Evolutionary conservation across 108 stramenopile species (phyloP).

Genomic region (Conticribra weissflogii): DNA sequence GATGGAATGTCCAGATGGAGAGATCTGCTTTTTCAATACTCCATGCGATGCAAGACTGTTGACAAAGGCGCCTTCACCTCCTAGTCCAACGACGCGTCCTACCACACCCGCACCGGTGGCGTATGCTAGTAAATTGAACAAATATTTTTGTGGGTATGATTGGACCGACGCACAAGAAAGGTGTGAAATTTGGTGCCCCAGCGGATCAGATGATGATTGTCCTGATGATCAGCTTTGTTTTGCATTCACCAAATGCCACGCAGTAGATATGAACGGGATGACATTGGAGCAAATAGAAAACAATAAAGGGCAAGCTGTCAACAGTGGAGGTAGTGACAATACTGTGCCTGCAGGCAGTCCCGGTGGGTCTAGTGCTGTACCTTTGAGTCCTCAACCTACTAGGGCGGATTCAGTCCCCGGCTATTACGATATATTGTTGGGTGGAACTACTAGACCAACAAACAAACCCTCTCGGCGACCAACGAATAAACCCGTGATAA

Average conservation of each 20-base stretch:
- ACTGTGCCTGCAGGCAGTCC: neutral
- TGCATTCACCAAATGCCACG: conserved; percentile 47
- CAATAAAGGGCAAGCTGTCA: conserved; percentile 6
- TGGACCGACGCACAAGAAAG: conserved; percentile 48
- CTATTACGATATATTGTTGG: conserved; percentile 6
- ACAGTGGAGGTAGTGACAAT: neutral
- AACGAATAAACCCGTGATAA: conserved; percentile 33
- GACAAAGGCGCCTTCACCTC: conserved; percentile 33
- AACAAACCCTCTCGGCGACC: conserved; percentile 23
- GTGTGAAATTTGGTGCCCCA: conserved; percentile 51
- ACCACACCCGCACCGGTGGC: conserved; percentile 45
- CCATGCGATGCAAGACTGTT: conserved; percentile 51
- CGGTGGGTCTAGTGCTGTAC: neutral
- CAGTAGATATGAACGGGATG: conserved; percentile 39
- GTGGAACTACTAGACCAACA: conserved; percentile 4
- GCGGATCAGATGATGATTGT: conserved; percentile 51
- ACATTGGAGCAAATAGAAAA: conserved; percentile 36
- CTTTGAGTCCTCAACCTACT: conserved; percentile 8
- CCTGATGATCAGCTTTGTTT: conserved; percentile 43
- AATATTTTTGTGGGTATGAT: conserved; percentile 50
- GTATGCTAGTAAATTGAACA: conserved; percentile 38
- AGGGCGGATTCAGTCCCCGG: conserved; percentile 9
- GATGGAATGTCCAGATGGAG: conserved; percentile 50
- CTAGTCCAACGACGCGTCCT: conserved; percentile 31
- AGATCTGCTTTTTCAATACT: conserved; percentile 47